Conservation (phyloP, 2,329 filamentous ascomycete genomes). For the Grosmannia clavigera region DNA sequence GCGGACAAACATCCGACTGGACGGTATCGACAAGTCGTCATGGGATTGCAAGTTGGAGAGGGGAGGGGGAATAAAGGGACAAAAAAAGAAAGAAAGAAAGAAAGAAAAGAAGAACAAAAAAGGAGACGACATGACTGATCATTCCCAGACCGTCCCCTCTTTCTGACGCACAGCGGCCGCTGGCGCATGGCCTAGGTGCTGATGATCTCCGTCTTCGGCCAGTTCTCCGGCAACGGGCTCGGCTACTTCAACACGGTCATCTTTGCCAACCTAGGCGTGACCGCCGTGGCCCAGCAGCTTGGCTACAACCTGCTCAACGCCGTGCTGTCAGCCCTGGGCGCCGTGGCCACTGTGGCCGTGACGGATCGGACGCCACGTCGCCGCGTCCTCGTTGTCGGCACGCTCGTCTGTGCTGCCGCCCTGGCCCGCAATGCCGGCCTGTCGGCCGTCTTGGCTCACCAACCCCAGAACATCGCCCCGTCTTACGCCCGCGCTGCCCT, state of each 20-base stretch:
- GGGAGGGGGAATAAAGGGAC: too few species aligned
- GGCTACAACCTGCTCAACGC: conserved; percentile 35
- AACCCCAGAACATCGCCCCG: conserved; percentile 6
- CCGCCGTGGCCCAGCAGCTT: conserved; percentile 24
- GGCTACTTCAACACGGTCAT: conserved; percentile 39
- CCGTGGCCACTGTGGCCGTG: conserved; percentile 25
- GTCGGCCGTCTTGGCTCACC: conserved; percentile 23
- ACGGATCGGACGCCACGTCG: conserved; percentile 35
- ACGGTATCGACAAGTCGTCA: conserved; percentile 33
- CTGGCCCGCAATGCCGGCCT: conserved; percentile 34
- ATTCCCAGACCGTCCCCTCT: conserved; percentile 25
- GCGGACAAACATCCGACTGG: conserved; percentile 27
- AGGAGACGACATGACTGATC: too few species aligned
- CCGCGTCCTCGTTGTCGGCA: conserved; percentile 31
- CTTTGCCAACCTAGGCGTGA: conserved; percentile 27
- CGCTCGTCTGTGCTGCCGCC: conserved; percentile 26
- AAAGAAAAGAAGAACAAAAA: too few species aligned
- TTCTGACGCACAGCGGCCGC: conserved; percentile 30
- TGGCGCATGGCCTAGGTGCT: conserved; percentile 35
- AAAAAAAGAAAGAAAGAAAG: too few species aligned
- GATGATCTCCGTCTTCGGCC: conserved; percentile 38
- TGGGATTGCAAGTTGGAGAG: conserved; percentile 23
- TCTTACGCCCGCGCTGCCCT: conserved; percentile 30
- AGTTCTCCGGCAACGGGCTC: conserved; percentile 37
- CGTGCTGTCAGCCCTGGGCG: conserved; percentile 31